Evolutionary conservation across 2,329 filamentous ascomycete species (phyloP).

Genomic region (Cyphellophora attinorum): DNA sequence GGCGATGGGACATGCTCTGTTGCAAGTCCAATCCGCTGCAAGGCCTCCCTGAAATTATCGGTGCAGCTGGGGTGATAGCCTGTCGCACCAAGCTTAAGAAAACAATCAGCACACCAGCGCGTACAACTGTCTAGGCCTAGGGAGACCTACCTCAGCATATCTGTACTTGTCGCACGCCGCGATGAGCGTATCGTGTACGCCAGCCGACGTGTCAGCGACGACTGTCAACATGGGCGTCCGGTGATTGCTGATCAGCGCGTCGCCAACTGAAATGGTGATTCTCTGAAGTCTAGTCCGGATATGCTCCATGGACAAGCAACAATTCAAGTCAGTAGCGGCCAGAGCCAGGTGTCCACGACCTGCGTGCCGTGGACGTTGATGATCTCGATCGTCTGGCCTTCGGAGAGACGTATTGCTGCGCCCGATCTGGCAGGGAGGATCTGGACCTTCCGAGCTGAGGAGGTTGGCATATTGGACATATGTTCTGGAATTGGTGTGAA

Average conservation of each 20-base stretch:
- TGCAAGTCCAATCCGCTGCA: constrained; percentile 20
- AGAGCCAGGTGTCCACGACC: constrained; percentile 42
- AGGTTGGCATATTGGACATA: no score
- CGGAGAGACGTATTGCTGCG: constrained; percentile 27
- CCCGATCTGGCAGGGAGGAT: constrained; percentile 34
- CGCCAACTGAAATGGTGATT: constrained; percentile 21
- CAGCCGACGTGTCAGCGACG: constrained; percentile 27
- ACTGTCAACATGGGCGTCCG: constrained; percentile 28
- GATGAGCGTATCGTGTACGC: constrained; percentile 32
- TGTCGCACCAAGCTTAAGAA: constrained; percentile 9
- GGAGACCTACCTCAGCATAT: constrained; percentile 28
- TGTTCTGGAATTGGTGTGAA: no score
- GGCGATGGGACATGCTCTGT: constrained; percentile 30
- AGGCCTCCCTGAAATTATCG: constrained; percentile 28
- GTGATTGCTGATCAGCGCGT: constrained; percentile 27
- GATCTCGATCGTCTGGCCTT: constrained; percentile 33
- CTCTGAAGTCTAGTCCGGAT: constrained; percentile 24
- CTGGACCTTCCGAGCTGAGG: constrained; percentile 4
- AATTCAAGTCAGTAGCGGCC: constrained; percentile 4
- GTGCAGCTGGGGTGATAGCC: constrained; percentile 31
- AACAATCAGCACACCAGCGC: background rate
- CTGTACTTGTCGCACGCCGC: constrained; percentile 30
- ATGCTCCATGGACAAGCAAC: constrained; percentile 30
- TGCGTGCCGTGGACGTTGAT: constrained; percentile 40
- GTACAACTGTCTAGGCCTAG: no score